Conservation (phyloP, 2,329 filamentous ascomycete genomes). For the Stenocarpella maydis region DNA sequence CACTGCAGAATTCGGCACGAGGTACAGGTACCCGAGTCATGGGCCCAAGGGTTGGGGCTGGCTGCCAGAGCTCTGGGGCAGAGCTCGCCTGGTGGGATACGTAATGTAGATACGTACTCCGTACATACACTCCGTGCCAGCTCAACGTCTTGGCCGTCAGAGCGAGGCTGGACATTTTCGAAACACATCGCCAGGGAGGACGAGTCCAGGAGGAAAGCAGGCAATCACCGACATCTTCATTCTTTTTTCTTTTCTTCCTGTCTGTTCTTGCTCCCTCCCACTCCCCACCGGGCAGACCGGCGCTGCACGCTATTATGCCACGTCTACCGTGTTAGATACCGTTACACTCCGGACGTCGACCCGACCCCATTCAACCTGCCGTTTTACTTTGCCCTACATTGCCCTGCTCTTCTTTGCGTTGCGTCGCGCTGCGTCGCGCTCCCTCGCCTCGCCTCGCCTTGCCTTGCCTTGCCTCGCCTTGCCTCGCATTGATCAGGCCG, state of each 20-base stretch:
- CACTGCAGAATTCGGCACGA: no score
- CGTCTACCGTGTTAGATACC: not conserved
- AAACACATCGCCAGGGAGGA: slow-evolving; percentile 12
- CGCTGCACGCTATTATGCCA: slow-evolving; percentile 20
- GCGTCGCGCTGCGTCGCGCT: not conserved
- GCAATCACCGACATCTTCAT: not conserved
- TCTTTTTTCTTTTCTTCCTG: not conserved
- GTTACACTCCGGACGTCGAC: not conserved
- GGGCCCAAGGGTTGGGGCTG: not conserved
- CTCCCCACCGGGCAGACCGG: not conserved
- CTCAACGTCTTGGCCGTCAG: slow-evolving; percentile 24
- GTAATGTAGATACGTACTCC: not conserved
- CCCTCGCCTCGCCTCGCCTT: not conserved
- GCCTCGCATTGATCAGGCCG: not conserved
- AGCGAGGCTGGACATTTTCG: slow-evolving; percentile 25
- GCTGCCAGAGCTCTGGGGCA: slow-evolving; percentile 8
- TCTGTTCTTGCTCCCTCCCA: no score
- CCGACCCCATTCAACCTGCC: not conserved
- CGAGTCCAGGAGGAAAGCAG: not conserved
- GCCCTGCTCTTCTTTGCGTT: not conserved
- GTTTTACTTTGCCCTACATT: no score
- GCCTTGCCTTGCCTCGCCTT: not conserved
- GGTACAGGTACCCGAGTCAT: no score
- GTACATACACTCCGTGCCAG: not conserved
- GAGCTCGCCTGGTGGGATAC: slow-evolving; percentile 4